phyloP scores from a whole-genome alignment of 1,139 yeast species.

The Yamadazyma sp. region DNA sequence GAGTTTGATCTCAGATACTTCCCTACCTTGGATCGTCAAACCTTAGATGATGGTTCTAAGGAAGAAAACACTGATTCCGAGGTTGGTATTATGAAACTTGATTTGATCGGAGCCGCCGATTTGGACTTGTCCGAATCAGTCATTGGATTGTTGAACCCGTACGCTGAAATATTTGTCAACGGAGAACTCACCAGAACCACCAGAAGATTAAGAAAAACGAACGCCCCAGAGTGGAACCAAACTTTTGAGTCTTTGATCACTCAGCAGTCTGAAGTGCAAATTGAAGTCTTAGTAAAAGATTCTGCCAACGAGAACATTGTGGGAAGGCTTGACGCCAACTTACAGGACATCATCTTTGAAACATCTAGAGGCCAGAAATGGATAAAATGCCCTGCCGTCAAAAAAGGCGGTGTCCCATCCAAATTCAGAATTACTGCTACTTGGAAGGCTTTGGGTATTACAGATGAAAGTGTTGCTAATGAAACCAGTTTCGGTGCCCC shows the following conservation, averaged over 20 bases:
- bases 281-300: constrained; percentile 60
- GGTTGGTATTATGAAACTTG: constrained; percentile 70
- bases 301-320: constrained; percentile 47
- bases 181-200: constrained; percentile 52
- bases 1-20: constrained; percentile 65
- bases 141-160: constrained; percentile 71
- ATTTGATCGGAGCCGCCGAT: constrained; percentile 69
- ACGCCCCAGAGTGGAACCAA: constrained; percentile 73
- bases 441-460: constrained; percentile 73
- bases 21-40: constrained; percentile 52
- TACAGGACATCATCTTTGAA: constrained; percentile 56
- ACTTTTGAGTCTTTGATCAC: constrained; percentile 59
- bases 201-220: constrained; percentile 63
- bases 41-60: constrained; percentile 50
- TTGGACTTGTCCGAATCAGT: constrained; percentile 65
- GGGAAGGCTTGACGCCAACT: constrained; percentile 53
- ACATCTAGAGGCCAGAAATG: constrained; percentile 54
- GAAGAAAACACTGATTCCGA: constrained; percentile 55
- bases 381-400: constrained; percentile 44
- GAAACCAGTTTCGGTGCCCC: constrained; percentile 50
- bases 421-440: constrained; percentile 51
- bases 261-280: constrained; percentile 54
- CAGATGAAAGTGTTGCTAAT: constrained; percentile 46
- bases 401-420: constrained; percentile 40
- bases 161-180: constrained; percentile 63